Conservation (phyloP, 148 eudicot genomes). For the Linanthus parryae region DNA sequence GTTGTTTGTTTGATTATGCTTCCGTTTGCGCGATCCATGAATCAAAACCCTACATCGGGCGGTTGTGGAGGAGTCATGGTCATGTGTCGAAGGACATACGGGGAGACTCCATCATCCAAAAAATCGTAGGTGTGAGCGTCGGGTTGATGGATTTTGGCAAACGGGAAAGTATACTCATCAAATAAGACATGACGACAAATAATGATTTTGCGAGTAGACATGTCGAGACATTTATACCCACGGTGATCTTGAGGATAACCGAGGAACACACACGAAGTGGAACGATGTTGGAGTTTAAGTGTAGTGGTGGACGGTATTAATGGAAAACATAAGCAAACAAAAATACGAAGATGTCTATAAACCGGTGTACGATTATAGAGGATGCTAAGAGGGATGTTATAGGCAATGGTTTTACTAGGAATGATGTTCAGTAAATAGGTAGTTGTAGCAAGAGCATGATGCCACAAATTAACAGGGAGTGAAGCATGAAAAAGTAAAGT, state of each 20-base stretch:
- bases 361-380: constrained; percentile 2
- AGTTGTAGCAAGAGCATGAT: constrained; percentile 7
- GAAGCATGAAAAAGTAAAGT: constrained; percentile 8
- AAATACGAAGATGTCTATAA: constrained; percentile 4
- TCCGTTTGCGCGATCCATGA: too few relatives aligned
- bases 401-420: not conserved
- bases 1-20: too few relatives aligned
- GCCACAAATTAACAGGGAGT: constrained; percentile 5
- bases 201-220: constrained; percentile 1
- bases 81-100: not conserved
- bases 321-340: constrained; percentile 12
- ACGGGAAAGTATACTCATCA: constrained; percentile 11
- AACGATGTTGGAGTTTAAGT: constrained; percentile 7
- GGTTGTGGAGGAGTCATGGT: not conserved
- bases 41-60: too few relatives aligned
- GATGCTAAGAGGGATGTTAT: not conserved
- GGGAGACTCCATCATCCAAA: not conserved
- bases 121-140: constrained; percentile 3
- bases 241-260: constrained; percentile 4
- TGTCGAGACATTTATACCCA: constrained; percentile 8
- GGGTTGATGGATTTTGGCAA: not conserved
- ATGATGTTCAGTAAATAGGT: constrained; percentile 4
- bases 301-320: constrained; percentile 8
- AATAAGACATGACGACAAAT: constrained; percentile 11
- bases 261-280: constrained; percentile 12